These are phyloP conservation scores for Oidiodendron maius DNA, from an alignment of 495 filamentous ascomycete genomes.

Conservation along the genomic window DNA sequence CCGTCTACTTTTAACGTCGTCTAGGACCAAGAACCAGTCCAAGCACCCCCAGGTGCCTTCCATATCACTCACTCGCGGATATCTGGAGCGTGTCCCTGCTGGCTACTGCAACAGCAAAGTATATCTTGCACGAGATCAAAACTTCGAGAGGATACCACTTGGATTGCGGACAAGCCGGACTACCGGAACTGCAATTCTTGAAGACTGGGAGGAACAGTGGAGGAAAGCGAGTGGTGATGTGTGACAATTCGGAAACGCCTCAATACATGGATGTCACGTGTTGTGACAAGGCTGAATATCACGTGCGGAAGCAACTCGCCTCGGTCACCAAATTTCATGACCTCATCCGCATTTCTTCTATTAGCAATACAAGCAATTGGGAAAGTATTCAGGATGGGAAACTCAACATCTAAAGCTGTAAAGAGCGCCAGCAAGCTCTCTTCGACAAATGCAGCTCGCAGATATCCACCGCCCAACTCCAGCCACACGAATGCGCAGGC, in stretches of 20 bases:
- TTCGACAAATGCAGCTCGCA: conserved; percentile 28
- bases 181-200: not conserved
- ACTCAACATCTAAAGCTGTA: conserved; percentile 56
- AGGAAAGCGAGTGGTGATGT: not conserved
- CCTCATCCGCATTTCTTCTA: not conserved
- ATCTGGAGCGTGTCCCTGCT: too few species aligned
- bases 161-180: not conserved
- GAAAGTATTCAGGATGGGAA: conserved; percentile 44
- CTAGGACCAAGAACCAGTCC: too few species aligned
- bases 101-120: not conserved
- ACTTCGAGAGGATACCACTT: not conserved
- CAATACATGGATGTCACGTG: too few species aligned
- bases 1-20: too few species aligned
- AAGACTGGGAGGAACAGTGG: not conserved
- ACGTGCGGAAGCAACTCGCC: not conserved
- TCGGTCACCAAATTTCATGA: not conserved
- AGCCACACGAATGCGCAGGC: too few species aligned
- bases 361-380: not conserved
- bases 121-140: not conserved
- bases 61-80: too few species aligned
- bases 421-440: conserved; percentile 48
- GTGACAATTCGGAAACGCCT: too few species aligned
- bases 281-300: not conserved
- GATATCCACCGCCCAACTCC: too few species aligned
- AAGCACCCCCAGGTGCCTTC: too few species aligned